Base-by-base conservation (phyloP, 805 yeast genomes). In the Hanseniaspora pseudoguilliermondii region DNA sequence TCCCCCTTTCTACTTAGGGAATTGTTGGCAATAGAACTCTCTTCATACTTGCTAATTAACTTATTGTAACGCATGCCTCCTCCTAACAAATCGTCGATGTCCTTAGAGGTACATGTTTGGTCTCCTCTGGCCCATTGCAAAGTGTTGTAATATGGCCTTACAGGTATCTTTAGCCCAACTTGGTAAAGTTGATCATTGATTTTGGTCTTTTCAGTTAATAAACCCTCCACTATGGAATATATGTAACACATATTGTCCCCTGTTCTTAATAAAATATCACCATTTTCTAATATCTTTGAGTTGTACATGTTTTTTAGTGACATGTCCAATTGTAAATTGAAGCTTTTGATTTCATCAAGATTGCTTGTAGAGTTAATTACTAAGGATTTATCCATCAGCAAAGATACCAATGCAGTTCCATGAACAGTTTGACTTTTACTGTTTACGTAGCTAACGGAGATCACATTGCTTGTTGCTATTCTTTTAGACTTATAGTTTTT, bases 121-220 rank as follows among this genome's bases (percentile, higher is more conserved):
- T 84, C 71, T 2, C 96, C 96, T 60, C 83, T 80, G 7, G 93
- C 86, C 93, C 96, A 86, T 66, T 84, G 91, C 46, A 86, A 72
- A 0, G 93, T 78, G 39, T 88, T 80, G 7, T 86, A 80, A 5
- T 79, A 75, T 2, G 98, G 99, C 49, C 97, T 75, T 35, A 80
- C 78, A 1, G 96, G 95, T 21, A 84, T 77, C 6, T 76, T 70
- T 47, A 84, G 74, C 59, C 80, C 78, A 27, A 79, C 83, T 63
- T 86, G 84, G 70, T 83, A 90, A 38, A 93, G 69, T 1, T 75
- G 69, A 66, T 86, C 95, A 27, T 38, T 51, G 11, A 51, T 51
- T 43, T 43, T 43, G 1, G 73, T 49, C 47, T 38, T 46, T 46
- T 48, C 50, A 38, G 51, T 67, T 25, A 62, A 62, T 77, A 76